Percentiles rank a stretch among this genome's conserved stretches.
phyloP scores from a whole-genome alignment of 108 stramenopile species.

The Fistulifera solaris region DNA sequence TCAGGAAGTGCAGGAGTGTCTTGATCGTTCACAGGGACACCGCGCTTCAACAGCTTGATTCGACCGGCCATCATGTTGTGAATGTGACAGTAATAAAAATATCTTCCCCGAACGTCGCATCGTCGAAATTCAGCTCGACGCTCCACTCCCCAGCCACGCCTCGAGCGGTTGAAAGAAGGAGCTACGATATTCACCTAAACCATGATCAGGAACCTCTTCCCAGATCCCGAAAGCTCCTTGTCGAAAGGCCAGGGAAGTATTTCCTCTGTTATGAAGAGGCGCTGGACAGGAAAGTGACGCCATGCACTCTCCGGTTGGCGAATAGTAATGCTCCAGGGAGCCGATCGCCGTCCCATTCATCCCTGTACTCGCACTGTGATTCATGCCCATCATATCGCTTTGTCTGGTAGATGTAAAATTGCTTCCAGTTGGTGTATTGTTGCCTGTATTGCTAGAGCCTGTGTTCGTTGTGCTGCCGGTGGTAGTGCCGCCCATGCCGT shows the following conservation, averaged over 20 bases:
- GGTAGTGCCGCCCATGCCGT: too few species aligned
- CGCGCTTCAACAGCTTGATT: constrained; percentile 54
- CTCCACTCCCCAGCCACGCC: constrained; percentile 66
- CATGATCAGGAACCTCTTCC: constrained; percentile 38
- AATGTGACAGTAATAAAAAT: constrained; percentile 91
- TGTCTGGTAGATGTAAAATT: constrained; percentile 19
- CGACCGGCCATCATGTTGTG: constrained; percentile 62
- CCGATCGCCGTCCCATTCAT: background rate
- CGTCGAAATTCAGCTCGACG: constrained; percentile 46
- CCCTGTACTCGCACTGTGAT: too few species aligned
- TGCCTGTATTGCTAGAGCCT: too few species aligned
- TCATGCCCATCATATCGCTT: too few species aligned
- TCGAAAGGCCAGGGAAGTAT: constrained; percentile 18
- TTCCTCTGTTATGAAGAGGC: constrained; percentile 68
- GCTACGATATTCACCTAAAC: constrained; percentile 76
- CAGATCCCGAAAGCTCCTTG: constrained; percentile 37
- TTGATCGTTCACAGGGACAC: constrained; percentile 11
- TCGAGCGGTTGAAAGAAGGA: constrained; percentile 57
- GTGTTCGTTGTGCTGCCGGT: too few species aligned
- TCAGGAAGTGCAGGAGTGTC: constrained; percentile 37
- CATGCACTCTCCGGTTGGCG: constrained; percentile 19
- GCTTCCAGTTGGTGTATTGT: constrained; percentile 69
- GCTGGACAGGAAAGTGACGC: constrained; percentile 42
- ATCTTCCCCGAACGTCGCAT: constrained; percentile 35
- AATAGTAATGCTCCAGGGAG: background rate